Conservation (phyloP, 768 basidiomycete species). For the Leucocoprinus sp. region DNA sequence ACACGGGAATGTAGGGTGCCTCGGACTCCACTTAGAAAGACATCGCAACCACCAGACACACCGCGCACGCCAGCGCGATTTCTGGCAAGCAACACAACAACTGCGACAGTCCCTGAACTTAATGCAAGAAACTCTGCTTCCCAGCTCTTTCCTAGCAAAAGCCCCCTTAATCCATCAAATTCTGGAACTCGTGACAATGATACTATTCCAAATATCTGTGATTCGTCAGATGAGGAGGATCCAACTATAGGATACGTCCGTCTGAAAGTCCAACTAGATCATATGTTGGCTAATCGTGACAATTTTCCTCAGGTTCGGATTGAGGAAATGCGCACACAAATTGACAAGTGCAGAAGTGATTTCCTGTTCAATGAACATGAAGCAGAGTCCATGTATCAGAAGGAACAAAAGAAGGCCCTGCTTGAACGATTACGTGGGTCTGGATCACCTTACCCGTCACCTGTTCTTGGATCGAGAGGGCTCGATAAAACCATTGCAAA, state of each 20-base stretch:
- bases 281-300: slow-evolving; percentile 26
- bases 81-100: slow-evolving; percentile 16
- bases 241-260: slow-evolving; percentile 56
- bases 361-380: slow-evolving; percentile 69
- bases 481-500: not conserved
- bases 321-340: slow-evolving; percentile 32
- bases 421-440: slow-evolving; percentile 29
- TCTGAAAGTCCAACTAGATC: slow-evolving; percentile 48
- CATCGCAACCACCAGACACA: slow-evolving; percentile 21
- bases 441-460: not conserved
- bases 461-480: not conserved
- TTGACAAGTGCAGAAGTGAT: slow-evolving; percentile 38
- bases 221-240: slow-evolving; percentile 35
- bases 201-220: not conserved
- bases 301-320: slow-evolving; percentile 23
- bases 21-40: slow-evolving; percentile 10
- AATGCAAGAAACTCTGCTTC: slow-evolving; percentile 17
- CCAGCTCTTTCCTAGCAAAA: not conserved
- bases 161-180: not conserved
- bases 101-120: slow-evolving; percentile 15
- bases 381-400: slow-evolving; percentile 49
- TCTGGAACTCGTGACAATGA: not conserved
- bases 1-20: slow-evolving; percentile 8
- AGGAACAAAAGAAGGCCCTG: slow-evolving; percentile 45
- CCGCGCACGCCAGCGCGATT: slow-evolving; percentile 29